Evolutionary conservation across 495 filamentous ascomycete genomes (phyloP).

Genomic region (Penicillium maclennaniae): DNA sequence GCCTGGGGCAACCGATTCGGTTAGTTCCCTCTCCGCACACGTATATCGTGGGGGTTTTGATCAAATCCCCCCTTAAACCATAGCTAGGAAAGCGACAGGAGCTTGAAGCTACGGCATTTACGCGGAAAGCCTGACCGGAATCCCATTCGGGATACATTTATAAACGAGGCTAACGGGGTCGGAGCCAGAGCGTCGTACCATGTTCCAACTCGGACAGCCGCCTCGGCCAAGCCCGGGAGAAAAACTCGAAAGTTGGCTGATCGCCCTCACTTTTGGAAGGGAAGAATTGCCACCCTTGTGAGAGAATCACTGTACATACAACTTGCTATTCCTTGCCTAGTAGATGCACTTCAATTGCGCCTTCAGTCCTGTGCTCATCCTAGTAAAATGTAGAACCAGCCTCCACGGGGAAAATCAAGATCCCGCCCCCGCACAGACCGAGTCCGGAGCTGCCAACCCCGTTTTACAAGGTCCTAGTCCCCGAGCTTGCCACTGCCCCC

Average conservation of each 20-base stretch:
- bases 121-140: background rate
- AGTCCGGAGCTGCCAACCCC: constrained; percentile 19
- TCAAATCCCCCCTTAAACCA: background rate
- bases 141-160: background rate
- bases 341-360: background rate
- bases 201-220: constrained; percentile 1
- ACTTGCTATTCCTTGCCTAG: background rate
- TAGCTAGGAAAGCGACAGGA: background rate
- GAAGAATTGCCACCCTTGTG: background rate
- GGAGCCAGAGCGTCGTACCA: constrained; percentile 6
- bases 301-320: background rate
- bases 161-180: background rate
- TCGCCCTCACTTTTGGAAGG: background rate
- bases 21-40: background rate
- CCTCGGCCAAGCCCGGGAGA: constrained; percentile 7
- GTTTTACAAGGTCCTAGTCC: background rate
- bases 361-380: background rate
- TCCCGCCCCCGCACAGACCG: constrained; percentile 28
- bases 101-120: background rate
- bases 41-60: background rate
- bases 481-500: constrained; percentile 6
- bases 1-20: background rate
- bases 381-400: background rate
- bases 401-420: constrained; percentile 6
- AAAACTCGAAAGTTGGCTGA: background rate